Percentiles rank a stretch among this genome's conserved stretches.
phyloP scores from a whole-genome alignment of 2,329 filamentous ascomycete species.

The Botrytis squamosa region DNA sequence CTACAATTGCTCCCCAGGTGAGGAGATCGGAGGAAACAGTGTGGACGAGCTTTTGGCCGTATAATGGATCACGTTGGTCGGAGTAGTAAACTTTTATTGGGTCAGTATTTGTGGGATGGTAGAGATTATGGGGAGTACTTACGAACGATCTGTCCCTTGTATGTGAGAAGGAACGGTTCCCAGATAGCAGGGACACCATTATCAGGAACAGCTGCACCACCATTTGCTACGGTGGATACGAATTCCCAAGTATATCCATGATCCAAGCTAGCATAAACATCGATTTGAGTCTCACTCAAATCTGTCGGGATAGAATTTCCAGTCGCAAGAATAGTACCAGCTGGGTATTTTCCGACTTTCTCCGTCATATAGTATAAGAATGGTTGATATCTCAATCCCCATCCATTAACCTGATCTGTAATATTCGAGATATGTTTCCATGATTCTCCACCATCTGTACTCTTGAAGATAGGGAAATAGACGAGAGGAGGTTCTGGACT shows the following conservation, averaged over 20 bases:
- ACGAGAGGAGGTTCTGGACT: conserved; percentile 51
- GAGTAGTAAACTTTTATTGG: conserved; percentile 58
- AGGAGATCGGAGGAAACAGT: conserved; percentile 53
- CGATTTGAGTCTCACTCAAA: conserved; percentile 63
- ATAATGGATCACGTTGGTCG: conserved; percentile 63
- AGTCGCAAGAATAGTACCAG: conserved; percentile 62
- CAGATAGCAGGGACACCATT: conserved; percentile 69
- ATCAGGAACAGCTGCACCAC: conserved; percentile 54
- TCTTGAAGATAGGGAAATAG: conserved; percentile 54
- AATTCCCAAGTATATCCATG: conserved; percentile 63
- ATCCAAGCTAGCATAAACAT: conserved; percentile 65
- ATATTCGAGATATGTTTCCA: conserved; percentile 65
- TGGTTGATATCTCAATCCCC: conserved; percentile 68
- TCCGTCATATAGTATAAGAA: conserved; percentile 63
- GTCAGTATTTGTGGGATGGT: conserved; percentile 1
- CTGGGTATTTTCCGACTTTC: conserved; percentile 55
- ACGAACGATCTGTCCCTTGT: conserved; percentile 56
- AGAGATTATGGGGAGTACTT: not conserved
- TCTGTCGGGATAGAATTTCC: conserved; percentile 46
- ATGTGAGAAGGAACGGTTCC: conserved; percentile 66
- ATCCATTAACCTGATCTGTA: conserved; percentile 61
- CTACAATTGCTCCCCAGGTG: conserved; percentile 57
- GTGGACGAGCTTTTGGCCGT: conserved; percentile 69
- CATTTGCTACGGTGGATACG: conserved; percentile 62
- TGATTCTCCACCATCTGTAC: conserved; percentile 53